Conservation (phyloP, 805 yeast species). For the Sugiyamaella mastotermitis region DNA sequence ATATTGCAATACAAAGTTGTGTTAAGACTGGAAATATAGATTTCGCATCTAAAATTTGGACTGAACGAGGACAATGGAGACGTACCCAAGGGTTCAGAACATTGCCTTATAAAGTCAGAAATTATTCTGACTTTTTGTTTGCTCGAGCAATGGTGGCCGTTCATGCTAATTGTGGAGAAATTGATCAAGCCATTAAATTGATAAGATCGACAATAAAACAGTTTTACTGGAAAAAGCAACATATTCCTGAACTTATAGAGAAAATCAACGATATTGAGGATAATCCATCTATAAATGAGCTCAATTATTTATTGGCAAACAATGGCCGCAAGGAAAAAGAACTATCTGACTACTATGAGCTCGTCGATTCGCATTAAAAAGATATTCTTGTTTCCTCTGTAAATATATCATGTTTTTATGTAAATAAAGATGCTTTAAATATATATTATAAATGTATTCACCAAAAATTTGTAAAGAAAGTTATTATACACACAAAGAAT, state of each 20-base stretch:
- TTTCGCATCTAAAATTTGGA: constrained; percentile 66
- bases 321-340: not conserved
- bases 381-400: too few relatives aligned
- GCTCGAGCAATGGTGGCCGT: constrained; percentile 65
- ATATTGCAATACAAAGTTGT: constrained; percentile 62
- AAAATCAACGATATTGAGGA: constrained; percentile 43
- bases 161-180: constrained; percentile 47
- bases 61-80: constrained; percentile 71
- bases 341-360: constrained; percentile 1
- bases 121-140: constrained; percentile 54
- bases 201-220: constrained; percentile 60
- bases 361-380: too few relatives aligned
- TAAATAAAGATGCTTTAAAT: too few relatives aligned
- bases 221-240: constrained; percentile 57
- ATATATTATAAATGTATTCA: too few relatives aligned
- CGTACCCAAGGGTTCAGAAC: constrained; percentile 45
- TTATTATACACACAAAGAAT: too few relatives aligned
- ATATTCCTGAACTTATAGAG: constrained; percentile 30
- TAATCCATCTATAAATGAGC: constrained; percentile 16
- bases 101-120: constrained; percentile 34
- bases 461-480: too few relatives aligned
- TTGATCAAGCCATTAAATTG: constrained; percentile 66
- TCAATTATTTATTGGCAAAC: constrained; percentile 5
- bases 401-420: too few relatives aligned
- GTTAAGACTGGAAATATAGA: constrained; percentile 45